Evolutionary conservation across 192 early-diverging fungal genomes (phyloP).

Genomic region (Backusella liffmaniae): DNA sequence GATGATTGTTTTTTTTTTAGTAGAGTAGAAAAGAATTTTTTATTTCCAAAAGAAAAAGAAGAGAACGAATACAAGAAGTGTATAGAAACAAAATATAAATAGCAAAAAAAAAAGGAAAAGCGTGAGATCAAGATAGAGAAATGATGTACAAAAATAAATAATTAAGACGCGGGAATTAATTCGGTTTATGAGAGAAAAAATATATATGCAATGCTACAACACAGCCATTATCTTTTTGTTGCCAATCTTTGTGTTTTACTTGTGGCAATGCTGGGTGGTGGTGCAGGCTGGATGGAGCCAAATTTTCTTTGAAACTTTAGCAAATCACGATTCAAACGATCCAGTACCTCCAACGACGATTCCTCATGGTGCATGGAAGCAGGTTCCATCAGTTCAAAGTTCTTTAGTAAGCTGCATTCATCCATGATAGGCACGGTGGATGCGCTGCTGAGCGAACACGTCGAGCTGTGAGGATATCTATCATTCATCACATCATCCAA

Average conservation of each 20-base stretch:
- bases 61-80: neutral
- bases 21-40: neutral
- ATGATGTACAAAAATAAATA: neutral
- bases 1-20: no score
- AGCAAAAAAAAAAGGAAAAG: neutral
- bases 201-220: no score
- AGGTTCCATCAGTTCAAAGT: neutral
- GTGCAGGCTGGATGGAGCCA: neutral
- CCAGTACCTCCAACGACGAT: constrained; percentile 48
- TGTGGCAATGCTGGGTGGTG: neutral
- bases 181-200: neutral
- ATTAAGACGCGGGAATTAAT: neutral
- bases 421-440: constrained; percentile 29
- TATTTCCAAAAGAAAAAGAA: neutral
- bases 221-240: neutral
- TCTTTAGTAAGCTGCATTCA: neutral
- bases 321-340: constrained; percentile 49
- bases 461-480: neutral
- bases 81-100: neutral
- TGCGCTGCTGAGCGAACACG: constrained; percentile 28
- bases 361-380: constrained; percentile 6
- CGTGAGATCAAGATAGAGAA: no score
- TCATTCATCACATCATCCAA: neutral
- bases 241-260: neutral
- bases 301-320: constrained; percentile 52